Evolutionary conservation across 306 rosid species (phyloP), one percentile per base, ranked within the genome.

Genomic region (Senna siamea): DNA sequence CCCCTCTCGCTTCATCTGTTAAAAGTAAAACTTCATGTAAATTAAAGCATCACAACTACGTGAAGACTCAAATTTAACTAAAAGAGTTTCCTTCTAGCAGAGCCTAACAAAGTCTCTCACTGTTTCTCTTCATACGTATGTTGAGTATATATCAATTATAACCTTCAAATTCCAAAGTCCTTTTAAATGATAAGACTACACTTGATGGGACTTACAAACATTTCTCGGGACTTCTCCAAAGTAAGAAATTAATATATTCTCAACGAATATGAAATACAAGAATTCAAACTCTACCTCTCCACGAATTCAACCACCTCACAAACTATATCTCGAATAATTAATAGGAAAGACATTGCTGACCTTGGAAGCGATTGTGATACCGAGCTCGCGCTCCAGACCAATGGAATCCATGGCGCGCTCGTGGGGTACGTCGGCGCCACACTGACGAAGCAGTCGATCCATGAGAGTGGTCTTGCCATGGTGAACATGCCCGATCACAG

Each of bases 381-480:
- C 99, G 5, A 96, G 97, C 78, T 94, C 96, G n/a, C 93, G 97
- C 81, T 94, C 99, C 4, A 94, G 96, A 30, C 78, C 66, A 77
- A 70, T 88, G 70, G 95, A 87, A 70, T 94, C 97, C 97, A 92
- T 94, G 74, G 95, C 97, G 47, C 97, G 97, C 73, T 94, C 99
- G 76, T 94, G 99, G 11, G 97, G 97, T 51, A 94, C 88, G 67
- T 89, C 92, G 17, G 95, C 96, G 53, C 99, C 97, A 71, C 99
- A 94, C 96, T 94, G 99, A 68, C 97, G 91, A 72, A 94, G 97
- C 35, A 94, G 89, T 23, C 99, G 96, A 78, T 94, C 97, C 98
- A 91, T 94, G 75, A 94, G 98, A 6, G 98, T 94, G 55, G 98
- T 94, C 89, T 94, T 94, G 38, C 97, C 97, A 56, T 94, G 98